Base-by-base conservation (phyloP, 371 early-diverging fungal species). In the Apophysomyces ossiformis region DNA sequence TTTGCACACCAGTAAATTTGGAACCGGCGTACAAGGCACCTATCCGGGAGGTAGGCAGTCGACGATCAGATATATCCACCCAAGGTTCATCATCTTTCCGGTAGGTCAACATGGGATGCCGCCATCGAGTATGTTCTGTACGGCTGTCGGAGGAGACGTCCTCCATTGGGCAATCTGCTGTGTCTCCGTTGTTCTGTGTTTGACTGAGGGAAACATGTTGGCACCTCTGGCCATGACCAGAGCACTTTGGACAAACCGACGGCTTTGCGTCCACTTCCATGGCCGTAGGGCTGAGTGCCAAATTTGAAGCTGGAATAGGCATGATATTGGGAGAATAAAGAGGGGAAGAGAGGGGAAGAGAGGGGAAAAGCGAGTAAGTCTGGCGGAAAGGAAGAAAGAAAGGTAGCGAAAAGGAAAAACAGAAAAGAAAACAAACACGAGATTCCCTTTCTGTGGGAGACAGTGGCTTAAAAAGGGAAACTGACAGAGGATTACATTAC, bases 1-100 rank as follows among this genome's bases (percentile, higher is more conserved):
- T 79, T 69, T 92, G 92, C 46, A 86, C 82, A n/a, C 92, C 92
- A 54, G 64, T 72, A 64, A 92, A 92, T 56, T 69, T 60, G 16
- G 85, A 77, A 13, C 92, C 92, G 2, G 88, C 68, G 62, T 87
- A 90, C 32, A 92, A 82, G 7, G 61, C 63, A 0, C 75, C 75
- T 50, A 74, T 47, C 12, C 66, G 63, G 37, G 66, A 62, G 44
- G 56, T 63, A n/a, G 64, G 68, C 21, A 74, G 38, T 32, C 74
- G 61, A 7, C 70, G 68, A 15, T 63, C 59, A 26, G 70, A 74
- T 37, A 74, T 65, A 56, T 74, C 74, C 7, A 72, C 72, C 72
- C 72, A 72, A 9, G 59, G 58, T 16, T 72, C 72, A 38, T 68
- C 72, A 26, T 65, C 72, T 44, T 61, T 50, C n/a, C 72, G 61